Evolutionary conservation across 345 rosid species (phyloP).

Genomic region (Balakata baccata): DNA sequence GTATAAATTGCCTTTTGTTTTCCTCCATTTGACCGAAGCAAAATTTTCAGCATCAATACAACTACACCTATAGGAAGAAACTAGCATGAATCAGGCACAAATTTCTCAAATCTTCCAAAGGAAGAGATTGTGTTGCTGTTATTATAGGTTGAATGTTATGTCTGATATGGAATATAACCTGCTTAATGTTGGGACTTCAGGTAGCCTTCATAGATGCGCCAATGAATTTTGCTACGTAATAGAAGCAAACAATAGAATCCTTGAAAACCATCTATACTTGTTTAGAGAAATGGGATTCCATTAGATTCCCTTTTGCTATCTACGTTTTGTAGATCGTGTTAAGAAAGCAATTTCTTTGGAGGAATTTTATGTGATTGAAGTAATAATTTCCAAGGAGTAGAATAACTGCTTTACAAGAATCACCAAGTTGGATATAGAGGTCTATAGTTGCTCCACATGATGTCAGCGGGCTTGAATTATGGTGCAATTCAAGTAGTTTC

Average conservation of each 20-base stretch:
- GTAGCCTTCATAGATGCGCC: not conserved
- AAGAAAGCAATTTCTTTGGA: not conserved
- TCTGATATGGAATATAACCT: not conserved
- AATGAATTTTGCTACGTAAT: not conserved
- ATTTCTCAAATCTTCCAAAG: constrained; percentile 3
- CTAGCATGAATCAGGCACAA: not conserved
- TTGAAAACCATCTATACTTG: not conserved
- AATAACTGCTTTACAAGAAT: not conserved
- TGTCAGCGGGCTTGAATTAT: too few species aligned
- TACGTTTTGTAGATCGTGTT: not conserved
- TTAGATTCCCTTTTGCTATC: not conserved
- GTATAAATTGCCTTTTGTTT: constrained; percentile 15
- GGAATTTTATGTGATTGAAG: too few species aligned
- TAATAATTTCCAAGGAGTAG: not conserved
- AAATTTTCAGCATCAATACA: not conserved
- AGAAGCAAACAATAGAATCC: constrained; percentile 1
- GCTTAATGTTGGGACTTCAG: not conserved
- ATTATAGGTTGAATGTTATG: not conserved
- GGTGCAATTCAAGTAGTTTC: not conserved
- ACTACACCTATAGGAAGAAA: not conserved
- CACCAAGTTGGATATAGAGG: not conserved
- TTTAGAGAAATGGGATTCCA: constrained; percentile 2
- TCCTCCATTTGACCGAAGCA: not conserved
- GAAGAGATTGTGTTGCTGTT: not conserved
- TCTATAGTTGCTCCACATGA: not conserved